Base-by-base conservation (phyloP, 495 filamentous ascomycete genomes). In the Neurospora intermedia region DNA sequence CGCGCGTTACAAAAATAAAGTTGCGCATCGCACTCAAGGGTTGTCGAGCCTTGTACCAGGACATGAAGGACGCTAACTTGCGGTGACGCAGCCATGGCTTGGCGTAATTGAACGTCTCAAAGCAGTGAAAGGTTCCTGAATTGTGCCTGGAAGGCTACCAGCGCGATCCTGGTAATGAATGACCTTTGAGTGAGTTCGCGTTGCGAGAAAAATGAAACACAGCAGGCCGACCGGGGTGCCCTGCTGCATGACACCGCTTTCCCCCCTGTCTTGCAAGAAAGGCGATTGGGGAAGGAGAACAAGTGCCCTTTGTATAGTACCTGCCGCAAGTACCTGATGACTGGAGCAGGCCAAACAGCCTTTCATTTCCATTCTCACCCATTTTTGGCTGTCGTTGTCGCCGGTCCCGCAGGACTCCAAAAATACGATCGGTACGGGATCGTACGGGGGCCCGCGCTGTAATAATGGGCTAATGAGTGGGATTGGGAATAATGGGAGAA, bases 21-120 rank as follows among this genome's bases (percentile, higher is more conserved):
- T 78, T 70, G 18, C 71, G 69, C 48, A 43, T 43, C 38, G 27
- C 59, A 48, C 48, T 59, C 20, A 27, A 59, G 48, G 48, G 20
- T 15, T 20, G 11, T 20, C 16, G 69, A 72, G 20, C 54, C 39
- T 77, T 66, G 80, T 79, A 78, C 73, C 69, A 69, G 20, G 48
- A 76, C 73, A 39, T 42, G 38, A 38, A 43, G 43, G 69, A 62
- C 70, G 41, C 69, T 43, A 80, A 82, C 72, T 81, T 82, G 80
- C 79, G 80, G 80, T 82, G 79, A 82, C 80, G 80, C 80, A 82
- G 79, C 73, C 74, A 73, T 18, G 6, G 46, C 80, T 80, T 80
- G 80, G 78, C 78, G 72, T 72, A 72, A 72, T 72, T 74, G 73
- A 73, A 73, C 48, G 74, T 74, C 75, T 70, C 73, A 74, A 74